A percentile compares a stretch with the other conserved stretches of the same genome.
Conservation (phyloP, 179 eudicot genomes). For the Carnegiea gigantea region DNA sequence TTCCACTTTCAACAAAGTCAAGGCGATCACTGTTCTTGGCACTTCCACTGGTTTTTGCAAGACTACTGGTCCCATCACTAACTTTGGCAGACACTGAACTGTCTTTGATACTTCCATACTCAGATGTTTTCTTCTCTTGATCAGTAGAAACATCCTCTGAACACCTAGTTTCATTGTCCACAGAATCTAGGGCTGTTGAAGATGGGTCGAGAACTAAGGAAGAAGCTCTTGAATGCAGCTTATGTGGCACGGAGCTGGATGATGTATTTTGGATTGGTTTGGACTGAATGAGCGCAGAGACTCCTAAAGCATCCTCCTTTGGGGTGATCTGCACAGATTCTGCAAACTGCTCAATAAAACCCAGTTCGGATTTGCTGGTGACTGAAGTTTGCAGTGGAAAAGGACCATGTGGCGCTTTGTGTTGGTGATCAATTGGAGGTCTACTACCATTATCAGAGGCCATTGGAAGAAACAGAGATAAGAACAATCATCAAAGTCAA, state of each 20-base stretch:
- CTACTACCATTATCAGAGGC: conserved; percentile 24
- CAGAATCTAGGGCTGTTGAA: neutral
- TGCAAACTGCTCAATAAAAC: conserved; percentile 21
- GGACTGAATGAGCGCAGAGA: neutral
- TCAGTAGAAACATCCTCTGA: conserved; percentile 29
- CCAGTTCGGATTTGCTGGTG: conserved; percentile 18
- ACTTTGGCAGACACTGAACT: conserved; percentile 45
- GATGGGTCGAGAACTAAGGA: conserved; percentile 13
- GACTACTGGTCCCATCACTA: conserved; percentile 59
- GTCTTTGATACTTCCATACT: conserved; percentile 35
- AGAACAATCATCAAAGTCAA: conserved; percentile 6
- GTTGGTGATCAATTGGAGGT: conserved; percentile 12
- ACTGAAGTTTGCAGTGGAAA: conserved; percentile 1
- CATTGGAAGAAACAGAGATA: conserved; percentile 17
- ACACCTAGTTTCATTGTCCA: conserved; percentile 6
- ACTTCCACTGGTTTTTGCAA: conserved; percentile 60
- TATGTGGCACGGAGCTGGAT: neutral
- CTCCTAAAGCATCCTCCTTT: conserved; percentile 16
- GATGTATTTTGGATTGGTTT: conserved; percentile 9
- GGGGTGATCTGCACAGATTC: conserved; percentile 22
- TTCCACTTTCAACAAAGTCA: conserved; percentile 48
- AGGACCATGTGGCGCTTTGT: neutral
- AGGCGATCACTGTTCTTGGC: conserved; percentile 52
- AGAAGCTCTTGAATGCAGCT: neutral
- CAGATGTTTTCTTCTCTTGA: conserved; percentile 34